Evolutionary conservation across 495 filamentous ascomycete species (phyloP), one percentile per base, ranked within the genome.

Genomic region (Tuber aestivum): DNA sequence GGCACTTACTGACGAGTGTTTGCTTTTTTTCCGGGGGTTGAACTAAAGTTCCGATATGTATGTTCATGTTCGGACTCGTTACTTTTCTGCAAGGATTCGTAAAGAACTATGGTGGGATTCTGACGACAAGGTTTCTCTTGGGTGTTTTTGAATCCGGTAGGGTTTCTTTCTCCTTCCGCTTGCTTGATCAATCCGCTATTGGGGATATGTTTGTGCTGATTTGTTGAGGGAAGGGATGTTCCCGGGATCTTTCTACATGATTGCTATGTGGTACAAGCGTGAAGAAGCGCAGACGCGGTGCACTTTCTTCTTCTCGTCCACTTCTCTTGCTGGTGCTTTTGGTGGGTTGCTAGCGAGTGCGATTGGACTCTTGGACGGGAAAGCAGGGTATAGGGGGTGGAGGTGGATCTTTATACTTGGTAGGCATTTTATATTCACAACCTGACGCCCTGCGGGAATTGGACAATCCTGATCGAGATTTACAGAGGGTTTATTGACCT

Each of bases 131-230:
- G 20, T 97, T 97, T 87, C 93, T 97, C 82, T 86, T 97, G 20
- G 94, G 94, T 23, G 72, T 97, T 6, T 94, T 94, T 75, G 94
- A 98, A 85, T 90, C 92, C 0, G 94, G 92, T 83, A 94, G 95
- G 91, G n/a, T n/a, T n/a, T n/a, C n/a, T n/a, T 97, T 97, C 2
- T 40, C 50, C 16, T 21, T 41, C 44, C 40, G 37, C n/a, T 50
- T 69, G 5, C 23, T 14, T 27, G 48, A 23, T 10, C n/a, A 32
- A 27, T 10, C 9, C 12, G 50, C 71, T 79, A 70, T 81, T 69
- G 42, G 10, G 68, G 61, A 61, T 75, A 76, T 41, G 42, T 56
- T 4, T 50, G 27, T 18, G 56, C 14, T 65, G 14, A 35, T 35
- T 35, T 65, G 12, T 65, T 32, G 14, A 10, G 56, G 12, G 40